phyloP scores from a whole-genome alignment of 441 rosid genomes.

The Eutrema salsugineum region DNA sequence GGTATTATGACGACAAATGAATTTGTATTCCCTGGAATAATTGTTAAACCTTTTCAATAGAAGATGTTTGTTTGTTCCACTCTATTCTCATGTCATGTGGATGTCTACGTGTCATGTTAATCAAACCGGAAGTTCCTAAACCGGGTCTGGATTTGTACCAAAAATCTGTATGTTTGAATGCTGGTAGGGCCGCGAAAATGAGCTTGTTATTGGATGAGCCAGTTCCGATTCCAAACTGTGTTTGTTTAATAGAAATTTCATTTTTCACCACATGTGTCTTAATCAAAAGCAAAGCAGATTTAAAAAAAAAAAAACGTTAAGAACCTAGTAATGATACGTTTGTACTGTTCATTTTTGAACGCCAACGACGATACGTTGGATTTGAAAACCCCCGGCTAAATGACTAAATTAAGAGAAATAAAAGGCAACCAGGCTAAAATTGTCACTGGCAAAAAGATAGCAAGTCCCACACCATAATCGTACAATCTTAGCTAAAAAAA shows the following conservation, averaged over 20 bases:
- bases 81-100: neutral
- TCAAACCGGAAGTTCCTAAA: neutral
- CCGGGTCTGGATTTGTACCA: neutral
- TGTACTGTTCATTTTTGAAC: too few species aligned
- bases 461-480: too few species aligned
- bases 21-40: constrained; percentile 12
- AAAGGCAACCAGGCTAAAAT: too few species aligned
- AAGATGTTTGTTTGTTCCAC: constrained; percentile 9
- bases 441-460: too few species aligned
- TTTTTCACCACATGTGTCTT: too few species aligned
- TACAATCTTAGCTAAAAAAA: too few species aligned
- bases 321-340: too few species aligned
- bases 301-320: too few species aligned
- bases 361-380: too few species aligned
- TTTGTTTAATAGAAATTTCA: neutral
- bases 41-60: constrained; percentile 4
- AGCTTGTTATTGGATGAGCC: neutral
- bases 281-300: too few species aligned
- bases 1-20: neutral
- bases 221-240: neutral
- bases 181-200: neutral
- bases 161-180: neutral
- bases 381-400: too few species aligned
- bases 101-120: neutral
- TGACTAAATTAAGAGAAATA: too few species aligned